phyloP scores from a whole-genome alignment of 441 rosid genomes.

The Erodium chrysanthum region DNA sequence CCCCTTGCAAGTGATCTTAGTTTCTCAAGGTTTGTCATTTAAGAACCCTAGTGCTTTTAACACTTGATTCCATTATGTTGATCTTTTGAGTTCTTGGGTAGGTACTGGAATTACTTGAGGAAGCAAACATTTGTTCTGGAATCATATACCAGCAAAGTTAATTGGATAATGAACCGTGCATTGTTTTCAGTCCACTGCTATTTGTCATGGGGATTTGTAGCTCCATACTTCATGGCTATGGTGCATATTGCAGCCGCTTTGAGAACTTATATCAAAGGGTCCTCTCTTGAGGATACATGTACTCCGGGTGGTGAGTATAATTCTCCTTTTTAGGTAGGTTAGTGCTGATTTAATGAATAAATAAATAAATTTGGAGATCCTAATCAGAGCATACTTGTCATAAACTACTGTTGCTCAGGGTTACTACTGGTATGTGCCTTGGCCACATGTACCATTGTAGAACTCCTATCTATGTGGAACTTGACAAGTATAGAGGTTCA shows the following conservation, averaged over 20 bases:
- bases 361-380: too few species aligned
- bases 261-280: slow-evolving; percentile 56
- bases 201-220: slow-evolving; percentile 96
- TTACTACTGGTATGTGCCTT: slow-evolving; percentile 58
- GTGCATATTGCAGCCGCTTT: slow-evolving; percentile 70
- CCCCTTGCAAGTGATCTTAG: slow-evolving; percentile 91
- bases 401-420: slow-evolving; percentile 42
- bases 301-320: slow-evolving; percentile 61
- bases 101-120: slow-evolving; percentile 99
- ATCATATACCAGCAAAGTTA: slow-evolving; percentile 74
- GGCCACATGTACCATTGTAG: slow-evolving; percentile 56
- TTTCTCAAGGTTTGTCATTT: slow-evolving; percentile 64
- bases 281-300: slow-evolving; percentile 47
- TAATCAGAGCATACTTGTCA: not conserved
- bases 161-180: slow-evolving; percentile 89
- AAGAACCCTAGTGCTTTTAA: slow-evolving; percentile 9
- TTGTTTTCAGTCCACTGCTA: slow-evolving; percentile 74
- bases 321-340: slow-evolving; percentile 22
- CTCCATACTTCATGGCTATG: slow-evolving; percentile 75
- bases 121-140: slow-evolving; percentile 98
- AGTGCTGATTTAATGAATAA: not conserved
- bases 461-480: slow-evolving; percentile 95
- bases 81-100: slow-evolving; percentile 22
- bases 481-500: slow-evolving; percentile 91
- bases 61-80: slow-evolving; percentile 8